Evolutionary conservation across 2,329 filamentous ascomycete species (phyloP), one percentile per base, ranked within the genome.

Genomic region (Verticillium nubilum): DNA sequence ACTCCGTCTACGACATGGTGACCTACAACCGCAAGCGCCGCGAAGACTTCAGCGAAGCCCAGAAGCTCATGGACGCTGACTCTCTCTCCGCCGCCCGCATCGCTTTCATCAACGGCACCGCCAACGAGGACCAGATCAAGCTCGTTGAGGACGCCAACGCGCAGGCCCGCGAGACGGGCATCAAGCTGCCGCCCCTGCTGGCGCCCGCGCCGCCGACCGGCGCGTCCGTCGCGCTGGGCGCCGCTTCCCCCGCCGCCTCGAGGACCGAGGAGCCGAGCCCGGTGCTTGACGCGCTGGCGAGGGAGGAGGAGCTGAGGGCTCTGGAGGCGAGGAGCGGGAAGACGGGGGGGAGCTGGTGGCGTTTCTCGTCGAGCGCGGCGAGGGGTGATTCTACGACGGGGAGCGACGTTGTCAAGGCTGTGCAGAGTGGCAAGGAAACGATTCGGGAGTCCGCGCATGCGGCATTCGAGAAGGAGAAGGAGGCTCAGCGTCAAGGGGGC

Each of bases 1-100:
- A 86, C 75, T 84, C 84, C 35, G 80, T 83, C 19, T 80, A 77
- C 74, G 84, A 86, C 71, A 86, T 86, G 84, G 76, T 86, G 61
- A 75, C 78, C 58, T 82, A 83, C 72, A 86, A 86, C 77, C 80
- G 80, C 67, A 80, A 81, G 73, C 82, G 83, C 67, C 83, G 82
- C 67, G 74, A 73, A 67, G 84, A 86, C 70, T 86, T 85, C 76
- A 68, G 81, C 67, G 79, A 82, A 60, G 76, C 82, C 58, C 82
- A 85, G 68, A 77, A 78, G 70, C 74, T 78, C 62, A 74, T 85
- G 68, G 77, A 80, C 57, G 78, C 76, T 66, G 82, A 85, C 73
- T 76, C 77, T 63, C 79, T 86, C 59, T 78, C 82, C 63, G 77
- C 78, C 62, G 84, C 84, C 56, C 83, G 84, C 29, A 73, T 86